phyloP scores from a whole-genome alignment of 441 rosid species.

The Corymbia calophylla region DNA sequence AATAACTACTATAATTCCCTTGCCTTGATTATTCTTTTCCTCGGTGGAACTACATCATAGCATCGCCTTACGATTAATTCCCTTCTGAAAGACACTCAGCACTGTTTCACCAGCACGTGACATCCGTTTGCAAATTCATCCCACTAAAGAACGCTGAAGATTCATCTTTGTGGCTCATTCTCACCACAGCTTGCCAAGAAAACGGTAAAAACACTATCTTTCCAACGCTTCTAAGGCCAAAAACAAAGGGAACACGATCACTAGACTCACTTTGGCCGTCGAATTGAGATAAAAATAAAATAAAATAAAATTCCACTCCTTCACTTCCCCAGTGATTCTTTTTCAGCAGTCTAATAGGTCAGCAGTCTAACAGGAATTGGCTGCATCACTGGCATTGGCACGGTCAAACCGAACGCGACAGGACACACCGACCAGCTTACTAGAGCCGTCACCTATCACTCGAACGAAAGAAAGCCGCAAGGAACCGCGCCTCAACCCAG shows the following conservation, averaged over 20 bases:
- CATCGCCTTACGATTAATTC: neutral
- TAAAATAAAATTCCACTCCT: neutral
- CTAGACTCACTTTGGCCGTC: neutral
- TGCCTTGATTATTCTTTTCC: neutral
- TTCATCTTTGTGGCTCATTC: neutral
- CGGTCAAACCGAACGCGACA: neutral
- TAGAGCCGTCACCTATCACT: neutral
- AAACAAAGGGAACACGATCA: neutral
- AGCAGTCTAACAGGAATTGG: neutral
- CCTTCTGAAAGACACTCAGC: neutral
- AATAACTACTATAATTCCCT: neutral
- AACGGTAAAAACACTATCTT: neutral
- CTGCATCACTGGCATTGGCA: neutral
- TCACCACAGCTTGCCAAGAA: neutral
- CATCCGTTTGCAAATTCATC: neutral
- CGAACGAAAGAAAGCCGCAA: neutral
- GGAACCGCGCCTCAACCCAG: neutral
- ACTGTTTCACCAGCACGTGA: neutral
- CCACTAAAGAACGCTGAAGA: neutral
- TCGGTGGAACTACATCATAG: neutral
- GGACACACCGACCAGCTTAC: neutral
- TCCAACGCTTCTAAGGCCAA: neutral
- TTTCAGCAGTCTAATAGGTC: neutral
- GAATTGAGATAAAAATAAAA: neutral
- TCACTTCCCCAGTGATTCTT: neutral